These are phyloP conservation scores for Talaromyces liani DNA, from an alignment of 495 filamentous ascomycete genomes.

Conservation along the genomic window DNA sequence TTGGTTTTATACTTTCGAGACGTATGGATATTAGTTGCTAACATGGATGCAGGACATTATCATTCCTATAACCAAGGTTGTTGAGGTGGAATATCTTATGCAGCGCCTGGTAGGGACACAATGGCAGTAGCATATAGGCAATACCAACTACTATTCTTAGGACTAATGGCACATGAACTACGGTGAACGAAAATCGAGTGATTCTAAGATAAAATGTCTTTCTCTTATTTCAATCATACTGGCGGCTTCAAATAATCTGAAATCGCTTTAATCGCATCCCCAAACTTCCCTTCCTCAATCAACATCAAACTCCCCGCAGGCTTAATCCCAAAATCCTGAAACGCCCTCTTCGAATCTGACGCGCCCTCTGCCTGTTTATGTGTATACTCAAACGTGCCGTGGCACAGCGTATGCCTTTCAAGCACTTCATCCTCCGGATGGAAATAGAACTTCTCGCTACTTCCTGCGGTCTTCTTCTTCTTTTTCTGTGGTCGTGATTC, in stretches of 20 bases:
- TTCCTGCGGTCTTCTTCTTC: conserved; percentile 53
- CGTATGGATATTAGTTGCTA: conserved; percentile 10
- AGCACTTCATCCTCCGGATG: conserved; percentile 95
- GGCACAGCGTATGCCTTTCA: conserved; percentile 59
- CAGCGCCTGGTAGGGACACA: conserved; percentile 69
- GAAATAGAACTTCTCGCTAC: conserved; percentile 64
- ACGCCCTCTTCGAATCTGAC: conserved; percentile 86
- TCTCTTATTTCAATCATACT: conserved; percentile 5
- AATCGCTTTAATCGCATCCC: conserved; percentile 61
- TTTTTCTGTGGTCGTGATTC: conserved; percentile 67
- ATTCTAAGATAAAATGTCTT: neutral
- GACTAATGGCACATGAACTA: neutral
- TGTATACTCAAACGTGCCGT: conserved; percentile 63
- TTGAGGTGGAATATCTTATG: conserved; percentile 97
- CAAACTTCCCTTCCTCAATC: conserved; percentile 62
- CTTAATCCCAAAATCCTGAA: conserved; percentile 86
- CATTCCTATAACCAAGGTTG: conserved; percentile 93
- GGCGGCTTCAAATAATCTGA: conserved; percentile 56
- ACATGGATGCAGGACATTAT: conserved; percentile 63
- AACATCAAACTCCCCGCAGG: conserved; percentile 73
- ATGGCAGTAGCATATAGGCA: conserved; percentile 40
- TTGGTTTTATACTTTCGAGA: conserved; percentile 19
- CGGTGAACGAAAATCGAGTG: neutral
- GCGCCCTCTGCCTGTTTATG: conserved; percentile 69
- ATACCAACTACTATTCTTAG: neutral